phyloP scores from a whole-genome alignment of 2,329 filamentous ascomycete species.

The Cytospora mali region DNA sequence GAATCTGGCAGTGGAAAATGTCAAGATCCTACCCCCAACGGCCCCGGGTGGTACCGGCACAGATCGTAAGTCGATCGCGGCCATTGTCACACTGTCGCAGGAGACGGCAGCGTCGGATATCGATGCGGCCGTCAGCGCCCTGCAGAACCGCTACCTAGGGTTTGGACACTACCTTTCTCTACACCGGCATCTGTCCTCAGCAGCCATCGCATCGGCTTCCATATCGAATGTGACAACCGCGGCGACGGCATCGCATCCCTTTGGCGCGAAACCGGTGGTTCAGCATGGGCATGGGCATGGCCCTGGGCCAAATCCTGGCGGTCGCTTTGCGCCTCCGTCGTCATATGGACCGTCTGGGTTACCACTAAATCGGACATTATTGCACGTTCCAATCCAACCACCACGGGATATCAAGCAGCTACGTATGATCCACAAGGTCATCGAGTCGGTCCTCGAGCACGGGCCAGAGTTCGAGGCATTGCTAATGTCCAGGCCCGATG shows the following conservation, averaged over 20 bases:
- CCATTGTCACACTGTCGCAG: conserved; percentile 78
- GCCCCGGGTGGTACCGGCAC: conserved; percentile 52
- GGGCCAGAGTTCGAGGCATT: conserved; percentile 89
- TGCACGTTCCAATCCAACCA: conserved; percentile 72
- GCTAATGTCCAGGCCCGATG: conserved; percentile 82
- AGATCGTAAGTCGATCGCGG: conserved; percentile 72
- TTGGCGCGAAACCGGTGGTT: conserved; percentile 72
- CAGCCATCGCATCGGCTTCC: conserved; percentile 53
- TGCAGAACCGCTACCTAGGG: conserved; percentile 85
- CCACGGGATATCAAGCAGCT: conserved; percentile 79
- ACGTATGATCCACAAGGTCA: conserved; percentile 82
- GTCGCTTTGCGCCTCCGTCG: conserved; percentile 73
- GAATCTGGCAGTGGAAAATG: conserved; percentile 68
- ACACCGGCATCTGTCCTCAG: conserved; percentile 81
- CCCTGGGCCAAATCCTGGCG: conserved; percentile 33
- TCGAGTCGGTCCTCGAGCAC: conserved; percentile 77
- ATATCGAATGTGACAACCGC: conserved; percentile 47
- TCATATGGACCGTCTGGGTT: conserved; percentile 60
- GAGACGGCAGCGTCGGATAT: conserved; percentile 84
- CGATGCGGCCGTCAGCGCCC: conserved; percentile 72
- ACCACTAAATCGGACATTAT: conserved; percentile 49
- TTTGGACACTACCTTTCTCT: conserved; percentile 81
- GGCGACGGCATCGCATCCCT: conserved; percentile 61
- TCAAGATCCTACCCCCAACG: conserved; percentile 66
- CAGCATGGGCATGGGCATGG: conserved; percentile 38